phyloP scores from a whole-genome alignment of 805 yeast species.

The Ascoidea asiatica region DNA sequence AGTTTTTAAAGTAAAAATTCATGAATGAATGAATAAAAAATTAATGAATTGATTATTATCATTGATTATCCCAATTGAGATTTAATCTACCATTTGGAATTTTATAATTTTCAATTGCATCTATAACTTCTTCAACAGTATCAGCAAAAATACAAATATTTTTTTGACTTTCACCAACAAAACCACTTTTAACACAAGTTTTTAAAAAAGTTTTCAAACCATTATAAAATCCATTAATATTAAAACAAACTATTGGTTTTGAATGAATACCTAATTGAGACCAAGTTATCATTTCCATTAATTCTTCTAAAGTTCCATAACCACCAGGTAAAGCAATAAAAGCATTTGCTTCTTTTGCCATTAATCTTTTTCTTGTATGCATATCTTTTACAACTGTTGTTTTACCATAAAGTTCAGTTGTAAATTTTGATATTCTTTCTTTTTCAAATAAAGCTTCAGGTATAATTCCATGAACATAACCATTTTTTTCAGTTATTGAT shows the following conservation, averaged over 20 bases:
- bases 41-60: not conserved
- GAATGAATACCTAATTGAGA: constrained; percentile 75
- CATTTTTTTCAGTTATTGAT: constrained; percentile 41
- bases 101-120: constrained; percentile 42
- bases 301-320: constrained; percentile 79
- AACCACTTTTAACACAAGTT: constrained; percentile 48
- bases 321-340: constrained; percentile 90
- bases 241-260: constrained; percentile 69
- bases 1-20: too few relatives aligned
- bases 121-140: constrained; percentile 55
- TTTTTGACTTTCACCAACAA: constrained; percentile 54
- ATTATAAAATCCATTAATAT: constrained; percentile 72
- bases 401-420: constrained; percentile 42
- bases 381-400: constrained; percentile 75
- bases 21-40: too few relatives aligned
- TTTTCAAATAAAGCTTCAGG: constrained; percentile 71
- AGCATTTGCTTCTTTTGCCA: constrained; percentile 80
- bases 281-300: constrained; percentile 88
- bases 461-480: constrained; percentile 72
- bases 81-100: constrained; percentile 60
- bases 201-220: constrained; percentile 47
- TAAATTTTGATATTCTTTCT: constrained; percentile 39
- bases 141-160: constrained; percentile 56
- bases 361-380: constrained; percentile 79
- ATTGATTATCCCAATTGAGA: constrained; percentile 46